Percentiles rank a stretch among this genome's conserved stretches.
Conservation (phyloP, 1,139 yeast species). For the Scheffersomyces stambukii region DNA sequence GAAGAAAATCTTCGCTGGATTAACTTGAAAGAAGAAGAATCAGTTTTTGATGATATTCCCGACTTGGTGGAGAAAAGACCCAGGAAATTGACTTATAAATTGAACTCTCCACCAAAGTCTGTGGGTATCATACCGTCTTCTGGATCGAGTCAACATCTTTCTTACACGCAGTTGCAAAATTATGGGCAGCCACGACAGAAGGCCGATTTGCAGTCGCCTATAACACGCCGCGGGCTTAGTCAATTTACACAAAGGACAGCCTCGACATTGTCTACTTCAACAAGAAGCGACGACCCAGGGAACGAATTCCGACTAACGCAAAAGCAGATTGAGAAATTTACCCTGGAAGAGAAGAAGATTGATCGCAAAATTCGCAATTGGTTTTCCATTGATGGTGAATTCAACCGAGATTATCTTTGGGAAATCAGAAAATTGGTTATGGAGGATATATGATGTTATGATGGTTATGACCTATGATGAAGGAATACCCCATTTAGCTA, state of each 20-base stretch:
- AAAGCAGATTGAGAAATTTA: slow-evolving; percentile 38
- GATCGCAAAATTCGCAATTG: slow-evolving; percentile 46
- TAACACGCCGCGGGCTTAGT: slow-evolving; percentile 18
- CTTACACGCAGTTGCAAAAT: background rate
- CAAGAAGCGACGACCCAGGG: slow-evolving; percentile 7
- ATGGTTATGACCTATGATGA: too few species aligned
- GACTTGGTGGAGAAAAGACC: slow-evolving; percentile 18
- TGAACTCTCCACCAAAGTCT: slow-evolving; percentile 15
- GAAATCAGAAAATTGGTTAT: slow-evolving; percentile 55
- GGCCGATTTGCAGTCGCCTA: slow-evolving; percentile 8
- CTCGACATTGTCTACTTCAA: slow-evolving; percentile 20
- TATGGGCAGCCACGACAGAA: slow-evolving; percentile 1
- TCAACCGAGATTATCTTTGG: slow-evolving; percentile 42
- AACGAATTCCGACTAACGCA: slow-evolving; percentile 39
- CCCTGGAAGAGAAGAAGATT: slow-evolving; percentile 50
- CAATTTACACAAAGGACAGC: slow-evolving; percentile 35
- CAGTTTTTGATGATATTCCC: slow-evolving; percentile 53
- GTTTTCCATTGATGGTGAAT: slow-evolving; percentile 32
- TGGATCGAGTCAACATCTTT: too few species aligned
- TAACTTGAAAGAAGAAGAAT: slow-evolving; percentile 33
- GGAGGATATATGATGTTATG: slow-evolving; percentile 17
- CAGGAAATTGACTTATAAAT: slow-evolving; percentile 6
- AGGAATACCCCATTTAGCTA: too few species aligned
- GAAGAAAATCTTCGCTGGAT: slow-evolving; percentile 57
- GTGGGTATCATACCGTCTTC: background rate